phyloP scores from a whole-genome alignment of 352 stramenopile species.

The Globisporangium uncinulatum region DNA sequence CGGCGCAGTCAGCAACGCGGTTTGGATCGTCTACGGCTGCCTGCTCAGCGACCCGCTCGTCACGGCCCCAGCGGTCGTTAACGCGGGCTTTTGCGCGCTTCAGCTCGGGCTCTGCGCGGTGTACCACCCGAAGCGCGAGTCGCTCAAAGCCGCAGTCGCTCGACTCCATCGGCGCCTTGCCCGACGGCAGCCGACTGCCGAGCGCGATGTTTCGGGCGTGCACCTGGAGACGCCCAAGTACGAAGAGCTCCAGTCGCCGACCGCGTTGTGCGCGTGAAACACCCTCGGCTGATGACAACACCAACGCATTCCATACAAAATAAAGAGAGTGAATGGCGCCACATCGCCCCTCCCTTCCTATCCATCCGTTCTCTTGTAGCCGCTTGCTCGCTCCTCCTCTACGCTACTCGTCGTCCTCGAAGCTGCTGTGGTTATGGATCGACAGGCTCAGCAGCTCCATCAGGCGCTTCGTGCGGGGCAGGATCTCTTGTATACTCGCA shows the following conservation, averaged over 20 bases:
- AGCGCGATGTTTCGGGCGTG: constrained; percentile 16
- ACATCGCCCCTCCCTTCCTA: not conserved
- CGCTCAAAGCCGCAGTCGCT: constrained; percentile 5
- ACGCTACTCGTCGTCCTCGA: constrained; percentile 7
- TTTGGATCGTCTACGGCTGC: constrained; percentile 34
- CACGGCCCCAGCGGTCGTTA: constrained; percentile 26
- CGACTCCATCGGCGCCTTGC: constrained; percentile 1
- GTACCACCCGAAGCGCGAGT: constrained; percentile 17
- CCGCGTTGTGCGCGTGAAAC: not conserved
- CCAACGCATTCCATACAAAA: not conserved
- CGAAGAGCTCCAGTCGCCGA: not conserved
- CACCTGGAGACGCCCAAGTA: constrained; percentile 18
- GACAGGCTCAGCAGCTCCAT: constrained; percentile 81
- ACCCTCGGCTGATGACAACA: not conserved
- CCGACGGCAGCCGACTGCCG: not conserved
- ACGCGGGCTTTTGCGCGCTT: constrained; percentile 22
- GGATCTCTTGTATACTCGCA: constrained; percentile 63
- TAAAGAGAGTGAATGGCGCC: not conserved
- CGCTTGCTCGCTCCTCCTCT: not conserved
- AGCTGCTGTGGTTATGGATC: constrained; percentile 30
- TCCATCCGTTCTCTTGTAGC: no score
- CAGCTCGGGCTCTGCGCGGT: constrained; percentile 31
- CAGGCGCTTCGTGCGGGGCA: constrained; percentile 66
- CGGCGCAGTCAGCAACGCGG: constrained; percentile 30
- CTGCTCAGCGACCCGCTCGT: constrained; percentile 30